A percentile compares a stretch with the other conserved stretches of the same genome.
phyloP scores from a whole-genome alignment of 2,329 filamentous ascomycete species.

The Dendrostoma leiphaemia region DNA sequence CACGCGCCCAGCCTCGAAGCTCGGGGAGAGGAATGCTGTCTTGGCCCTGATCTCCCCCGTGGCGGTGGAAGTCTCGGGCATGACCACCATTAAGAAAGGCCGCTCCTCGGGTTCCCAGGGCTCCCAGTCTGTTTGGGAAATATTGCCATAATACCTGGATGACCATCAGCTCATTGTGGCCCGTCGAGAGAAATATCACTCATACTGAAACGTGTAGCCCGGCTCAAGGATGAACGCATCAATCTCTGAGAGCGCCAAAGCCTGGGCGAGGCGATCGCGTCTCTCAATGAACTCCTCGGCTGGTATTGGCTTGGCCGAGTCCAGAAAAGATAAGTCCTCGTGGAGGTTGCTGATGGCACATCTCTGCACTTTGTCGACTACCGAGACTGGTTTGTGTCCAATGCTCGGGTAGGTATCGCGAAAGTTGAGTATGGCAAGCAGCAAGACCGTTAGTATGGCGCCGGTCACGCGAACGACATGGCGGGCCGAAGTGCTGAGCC shows the following conservation, averaged over 20 bases:
- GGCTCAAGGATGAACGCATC: constrained; percentile 64
- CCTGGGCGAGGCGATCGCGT: constrained; percentile 54
- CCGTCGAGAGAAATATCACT: neutral
- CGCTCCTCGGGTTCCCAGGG: constrained; percentile 64
- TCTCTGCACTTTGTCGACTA: constrained; percentile 60
- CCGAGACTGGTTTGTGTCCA: constrained; percentile 39
- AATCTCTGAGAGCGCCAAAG: constrained; percentile 46
- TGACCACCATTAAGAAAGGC: constrained; percentile 61
- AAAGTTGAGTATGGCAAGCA: neutral
- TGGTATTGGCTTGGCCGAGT: constrained; percentile 44
- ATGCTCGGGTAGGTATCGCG: neutral
- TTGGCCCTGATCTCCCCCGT: constrained; percentile 45
- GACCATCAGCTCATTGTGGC: neutral
- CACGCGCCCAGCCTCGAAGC: constrained; percentile 60
- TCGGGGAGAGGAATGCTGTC: constrained; percentile 57
- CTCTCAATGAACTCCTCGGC: constrained; percentile 52
- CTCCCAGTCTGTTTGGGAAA: constrained; percentile 61
- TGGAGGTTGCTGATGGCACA: constrained; percentile 54
- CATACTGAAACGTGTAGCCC: constrained; percentile 60
- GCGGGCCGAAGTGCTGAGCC: neutral
- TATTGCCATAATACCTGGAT: constrained; percentile 54
- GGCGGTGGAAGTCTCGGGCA: constrained; percentile 38
- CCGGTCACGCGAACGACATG: neutral
- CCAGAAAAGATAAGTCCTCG: constrained; percentile 49
- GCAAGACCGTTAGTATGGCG: neutral